Base-by-base conservation (phyloP, 495 filamentous ascomycete genomes). In the Xylaria grammica region DNA sequence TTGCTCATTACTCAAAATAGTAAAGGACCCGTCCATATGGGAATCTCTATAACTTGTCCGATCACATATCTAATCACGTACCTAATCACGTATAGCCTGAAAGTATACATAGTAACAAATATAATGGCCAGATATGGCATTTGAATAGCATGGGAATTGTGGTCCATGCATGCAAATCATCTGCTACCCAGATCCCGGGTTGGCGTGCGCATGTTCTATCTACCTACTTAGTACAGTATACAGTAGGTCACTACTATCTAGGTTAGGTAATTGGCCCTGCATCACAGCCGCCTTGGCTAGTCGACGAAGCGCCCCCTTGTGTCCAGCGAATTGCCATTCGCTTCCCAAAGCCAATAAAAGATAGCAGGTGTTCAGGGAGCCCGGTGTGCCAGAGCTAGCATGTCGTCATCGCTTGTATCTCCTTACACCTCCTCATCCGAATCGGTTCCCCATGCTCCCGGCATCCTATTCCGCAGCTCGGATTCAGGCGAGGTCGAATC, bases 381-480 rank as follows among this genome's bases (percentile, higher is more conserved):
- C 9, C n/a, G n/a, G n/a, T 17, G 13, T 42, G 32, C 51, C 36
- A 29, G 34, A 26, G 46, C 61, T n/a, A 67, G 63, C 53, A 46
- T 61, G 8, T 72, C 72, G 29, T 69, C 62, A 48, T 72, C 65
- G 2, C 30, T 5, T 8, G 66, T 36, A 9, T 55, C 57, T 46
- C 48, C 56, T 1, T n/a, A 19, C 45, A 51, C 19, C 44, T 50
- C 46, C 7, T 54, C 55, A 13, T 54, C 65, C 22, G 59, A 60
- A 44, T 60, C 63, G 27, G 36, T 54, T 34, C 15, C 63, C 63
- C 63, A 65, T 36, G 55, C 55, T 10, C 62, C 63, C 4, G 63
- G 63, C 63, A 65, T 65, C 22, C 54, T 49, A 13, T 44, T 48
- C n/a, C 59, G 54, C 22, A 44, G 15, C 32, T 55, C 61, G 1